Base-by-base conservation (phyloP, 805 yeast genomes). In the Kuraishia capsulata region DNA sequence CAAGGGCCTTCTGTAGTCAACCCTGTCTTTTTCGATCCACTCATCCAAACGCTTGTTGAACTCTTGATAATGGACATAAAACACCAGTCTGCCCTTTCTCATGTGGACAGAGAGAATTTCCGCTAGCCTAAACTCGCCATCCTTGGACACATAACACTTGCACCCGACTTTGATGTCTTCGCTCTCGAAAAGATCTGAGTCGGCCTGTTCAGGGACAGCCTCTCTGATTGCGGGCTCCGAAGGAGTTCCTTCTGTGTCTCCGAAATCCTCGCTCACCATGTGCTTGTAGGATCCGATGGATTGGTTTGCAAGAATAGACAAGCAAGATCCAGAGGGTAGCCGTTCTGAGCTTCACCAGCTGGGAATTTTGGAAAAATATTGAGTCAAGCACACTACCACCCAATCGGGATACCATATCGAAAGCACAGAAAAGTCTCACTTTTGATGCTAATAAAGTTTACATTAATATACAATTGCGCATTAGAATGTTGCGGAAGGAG, bases 41-140 rank as follows among this genome's bases (percentile, higher is more conserved):
- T 92, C 98, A 63, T 92, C 99, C 48, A 92, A 70, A 58, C 99
- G 82, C 59, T 92, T 92, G 65, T 92, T 92, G 67, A 81, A 92
- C 48, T 89, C 96, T 38, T 78, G 86, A 62, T 88, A 92, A 59
- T 92, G 99, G 23, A 92, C 96, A 56, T 92, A 92, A 57, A 81
- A 89, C 46, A 76, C 84, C 24, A 78, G 76, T 43, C 82, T 74
- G 11, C 89, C 86, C 54, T 87, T 81, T 51, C 84, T 78, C 34
- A 72, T 60, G 44, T 84, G 86, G 36, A 76, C 71, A 16, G 89
- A 86, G 33, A 92, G 63, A 32, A 92, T 76, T 55, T 92, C 98
- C 2, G 97, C 97, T 25, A 78, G 56, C 44, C 96, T 67, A 43
- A 69, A 72, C 45, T 81, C 88, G 21, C 76, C 84, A 51, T 88